phyloP scores from a whole-genome alignment of 2,329 filamentous ascomycete species.

The Rhynchosporium graminicola region DNA sequence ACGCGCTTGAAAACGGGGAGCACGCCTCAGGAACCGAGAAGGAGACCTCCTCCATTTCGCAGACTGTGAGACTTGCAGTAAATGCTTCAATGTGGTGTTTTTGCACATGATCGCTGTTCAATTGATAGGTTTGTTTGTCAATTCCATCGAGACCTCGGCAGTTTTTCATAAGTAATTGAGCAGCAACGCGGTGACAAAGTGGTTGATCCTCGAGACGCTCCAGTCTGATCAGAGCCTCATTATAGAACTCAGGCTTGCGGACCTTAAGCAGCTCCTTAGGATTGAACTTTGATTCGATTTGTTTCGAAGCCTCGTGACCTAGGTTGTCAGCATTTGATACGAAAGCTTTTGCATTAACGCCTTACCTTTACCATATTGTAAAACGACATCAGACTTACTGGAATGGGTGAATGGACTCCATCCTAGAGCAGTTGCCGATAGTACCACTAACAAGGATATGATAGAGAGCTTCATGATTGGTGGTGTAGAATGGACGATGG shows the following conservation, averaged over 20 bases:
- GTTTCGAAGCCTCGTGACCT: conserved; percentile 5
- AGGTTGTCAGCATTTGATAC: background rate
- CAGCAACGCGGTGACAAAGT: conserved; percentile 40
- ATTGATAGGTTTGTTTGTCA: conserved; percentile 36
- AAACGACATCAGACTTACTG: background rate
- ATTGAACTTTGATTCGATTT: conserved; percentile 20
- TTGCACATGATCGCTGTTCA: conserved; percentile 42
- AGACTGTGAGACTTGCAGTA: conserved; percentile 62
- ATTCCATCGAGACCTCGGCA: conserved; percentile 38
- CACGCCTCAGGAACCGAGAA: conserved; percentile 54
- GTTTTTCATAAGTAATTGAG: conserved; percentile 40
- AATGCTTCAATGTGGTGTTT: conserved; percentile 55
- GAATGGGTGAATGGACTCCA: conserved; percentile 21
- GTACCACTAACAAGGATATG: conserved; percentile 2
- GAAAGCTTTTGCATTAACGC: background rate
- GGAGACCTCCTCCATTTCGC: conserved; percentile 58
- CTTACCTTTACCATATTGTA: conserved; percentile 13
- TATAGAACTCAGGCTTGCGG: conserved; percentile 36
- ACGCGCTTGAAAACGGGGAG: conserved; percentile 43
- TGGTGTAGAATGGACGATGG: background rate
- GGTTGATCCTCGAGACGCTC: conserved; percentile 39
- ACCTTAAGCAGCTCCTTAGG: conserved; percentile 29
- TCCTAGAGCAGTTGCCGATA: conserved; percentile 15
- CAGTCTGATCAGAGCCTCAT: conserved; percentile 39
- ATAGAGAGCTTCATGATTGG: conserved; percentile 19